These are phyloP conservation scores for Hypoxylon cercidicola DNA, from an alignment of 495 filamentous ascomycete genomes.

Conservation along the genomic window DNA sequence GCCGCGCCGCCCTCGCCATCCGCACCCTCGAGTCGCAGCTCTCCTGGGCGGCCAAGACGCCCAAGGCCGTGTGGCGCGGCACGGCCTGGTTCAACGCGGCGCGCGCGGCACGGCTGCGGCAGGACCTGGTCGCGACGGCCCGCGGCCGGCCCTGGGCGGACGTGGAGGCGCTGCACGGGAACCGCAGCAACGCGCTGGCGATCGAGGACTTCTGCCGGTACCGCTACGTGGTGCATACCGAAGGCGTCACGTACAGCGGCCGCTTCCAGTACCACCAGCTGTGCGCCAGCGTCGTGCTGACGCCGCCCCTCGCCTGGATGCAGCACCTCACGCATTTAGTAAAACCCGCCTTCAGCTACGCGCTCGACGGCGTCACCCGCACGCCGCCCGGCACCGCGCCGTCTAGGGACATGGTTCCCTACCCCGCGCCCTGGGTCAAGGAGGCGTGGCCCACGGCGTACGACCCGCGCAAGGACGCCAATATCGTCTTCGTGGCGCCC, in stretches of 20 bases:
- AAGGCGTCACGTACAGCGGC: conserved; percentile 69
- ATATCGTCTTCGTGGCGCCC: conserved; percentile 62
- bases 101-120: conserved; percentile 54
- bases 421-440: conserved; percentile 41
- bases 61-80: conserved; percentile 77
- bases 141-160: conserved; percentile 60
- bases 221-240: conserved; percentile 67
- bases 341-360: conserved; percentile 52
- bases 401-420: conserved; percentile 11
- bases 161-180: conserved; percentile 53
- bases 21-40: conserved; percentile 48
- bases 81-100: conserved; percentile 61
- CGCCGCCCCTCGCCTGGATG: conserved; percentile 60
- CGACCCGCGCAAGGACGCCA: conserved; percentile 52
- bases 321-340: conserved; percentile 63
- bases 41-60: conserved; percentile 58
- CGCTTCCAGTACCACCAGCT: conserved; percentile 64
- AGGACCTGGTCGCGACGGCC: conserved; percentile 53
- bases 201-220: conserved; percentile 64
- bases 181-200: conserved; percentile 53
- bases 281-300: conserved; percentile 59
- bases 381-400: neutral
- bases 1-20: conserved; percentile 62
- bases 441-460: conserved; percentile 53
- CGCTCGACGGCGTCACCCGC: conserved; percentile 35